These are phyloP conservation scores for Naganishia randhawae DNA, from an alignment of 768 basidiomycete species.

Conservation along the genomic window DNA sequence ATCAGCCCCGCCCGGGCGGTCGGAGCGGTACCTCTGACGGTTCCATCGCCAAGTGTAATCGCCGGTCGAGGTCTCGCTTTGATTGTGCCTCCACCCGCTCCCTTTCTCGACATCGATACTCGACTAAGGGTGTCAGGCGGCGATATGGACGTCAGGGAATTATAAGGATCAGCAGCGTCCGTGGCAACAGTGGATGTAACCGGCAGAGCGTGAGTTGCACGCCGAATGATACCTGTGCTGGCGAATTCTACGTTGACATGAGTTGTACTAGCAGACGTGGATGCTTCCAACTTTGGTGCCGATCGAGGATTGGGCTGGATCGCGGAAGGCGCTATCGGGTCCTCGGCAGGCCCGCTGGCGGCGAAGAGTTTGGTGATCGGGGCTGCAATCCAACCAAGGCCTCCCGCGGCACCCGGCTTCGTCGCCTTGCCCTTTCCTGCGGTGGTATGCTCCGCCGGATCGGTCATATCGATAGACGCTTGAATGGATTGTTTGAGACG, in stretches of 20 bases:
- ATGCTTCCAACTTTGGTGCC: constrained; percentile 77
- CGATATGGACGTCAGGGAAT: constrained; percentile 12
- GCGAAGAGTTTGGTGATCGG: constrained; percentile 78
- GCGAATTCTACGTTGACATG: constrained; percentile 97
- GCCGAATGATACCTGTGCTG: constrained; percentile 61
- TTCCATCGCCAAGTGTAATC: constrained; percentile 28
- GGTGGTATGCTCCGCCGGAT: constrained; percentile 40
- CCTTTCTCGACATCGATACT: constrained; percentile 1
- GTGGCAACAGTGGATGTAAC: constrained; percentile 8
- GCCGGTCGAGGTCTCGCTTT: constrained; percentile 13
- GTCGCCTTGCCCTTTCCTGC: constrained; percentile 48
- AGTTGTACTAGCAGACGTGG: constrained; percentile 78
- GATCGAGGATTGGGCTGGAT: constrained; percentile 10
- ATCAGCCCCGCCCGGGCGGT: constrained; percentile 54
- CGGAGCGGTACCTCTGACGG: constrained; percentile 27
- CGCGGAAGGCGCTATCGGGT: constrained; percentile 13
- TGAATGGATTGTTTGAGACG: constrained; percentile 35
- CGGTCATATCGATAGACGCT: constrained; percentile 55
- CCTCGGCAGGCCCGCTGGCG: constrained; percentile 42
- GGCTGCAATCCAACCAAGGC: constrained; percentile 67
- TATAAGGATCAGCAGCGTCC: constrained; percentile 8
- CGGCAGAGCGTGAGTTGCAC: constrained; percentile 45
- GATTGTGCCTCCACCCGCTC: constrained; percentile 24
- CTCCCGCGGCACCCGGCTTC: constrained; percentile 28
- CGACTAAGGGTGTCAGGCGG: constrained; percentile 29